Base-by-base conservation (phyloP, 129 eudicot genomes). In the Pseudognaphalium luteoalbum region DNA sequence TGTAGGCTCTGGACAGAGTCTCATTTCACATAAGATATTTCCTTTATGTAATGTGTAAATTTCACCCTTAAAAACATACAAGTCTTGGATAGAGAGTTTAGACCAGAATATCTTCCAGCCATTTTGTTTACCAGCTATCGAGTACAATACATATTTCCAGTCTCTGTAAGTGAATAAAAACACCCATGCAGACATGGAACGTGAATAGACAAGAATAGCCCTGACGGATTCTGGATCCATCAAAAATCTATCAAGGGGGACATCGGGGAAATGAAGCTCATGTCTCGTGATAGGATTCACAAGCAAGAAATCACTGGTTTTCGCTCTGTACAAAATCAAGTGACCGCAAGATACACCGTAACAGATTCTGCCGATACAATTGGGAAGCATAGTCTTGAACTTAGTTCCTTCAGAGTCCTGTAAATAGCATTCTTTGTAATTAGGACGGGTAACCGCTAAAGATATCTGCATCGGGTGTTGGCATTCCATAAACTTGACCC, bases 221-320 rank as follows among this genome's bases (percentile, higher is more conserved):
- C 64, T 25, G 58, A 60, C 16, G 4, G 1, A 25, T 52, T 52
- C 3, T 52, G 28, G 47, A 34, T 6, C 25, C 6, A 22, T 8
- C 32, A 52, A 19, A n/a, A 25, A 25, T 25, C 19, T 9, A 51
- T 29, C 42, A 1, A 22, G 66, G 14, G 50, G 50, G 15, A 41
- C 50, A 66, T 14, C 10, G 7, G 79, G 79, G 69, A 82, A 77
- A 41, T 66, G 51, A 77, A 72, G 59, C 58, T 72, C 67, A 22
- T 41, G 76, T 50, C 72, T 77, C 2, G 79, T 82, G 68, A 82
- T 57, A 2, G 71, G 85, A 56, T 77, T 82, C 60, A 82, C 75
- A 32, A 82, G 82, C 73, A 17, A 72, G 12, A 82, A 72, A 50
- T 71, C 74, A 1, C 5, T 6, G 10, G 41, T 71, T 28, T 22